Percentiles rank a stretch among this genome's conserved stretches.
Evolutionary conservation across 106 monocot genomes (phyloP).

Genomic region (Amphibolis antarctica): DNA sequence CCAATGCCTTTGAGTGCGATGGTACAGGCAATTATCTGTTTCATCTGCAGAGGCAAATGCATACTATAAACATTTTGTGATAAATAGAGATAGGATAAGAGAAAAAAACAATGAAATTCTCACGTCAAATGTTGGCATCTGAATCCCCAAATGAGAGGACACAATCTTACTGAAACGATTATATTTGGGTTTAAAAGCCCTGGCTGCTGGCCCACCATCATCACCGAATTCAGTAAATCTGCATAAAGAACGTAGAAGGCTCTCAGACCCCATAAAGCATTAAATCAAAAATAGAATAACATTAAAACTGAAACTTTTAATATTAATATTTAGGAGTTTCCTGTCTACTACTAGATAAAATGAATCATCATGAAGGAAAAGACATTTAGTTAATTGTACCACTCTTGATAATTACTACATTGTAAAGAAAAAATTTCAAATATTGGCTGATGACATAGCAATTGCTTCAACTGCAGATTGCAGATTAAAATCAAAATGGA

Average conservation of each 20-base stretch:
- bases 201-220: conserved; percentile 21
- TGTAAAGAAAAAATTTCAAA: neutral
- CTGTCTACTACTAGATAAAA: neutral
- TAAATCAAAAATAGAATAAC: neutral
- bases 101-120: neutral
- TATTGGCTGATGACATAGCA: neutral
- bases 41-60: conserved; percentile 9
- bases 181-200: conserved; percentile 17
- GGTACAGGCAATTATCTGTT: conserved; percentile 13
- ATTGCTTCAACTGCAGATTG: no score
- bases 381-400: no score
- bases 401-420: neutral
- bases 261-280: neutral
- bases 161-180: conserved; percentile 2
- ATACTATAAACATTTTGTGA: neutral
- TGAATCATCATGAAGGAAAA: neutral
- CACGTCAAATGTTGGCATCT: conserved; percentile 19
- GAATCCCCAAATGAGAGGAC: conserved; percentile 10
- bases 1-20: conserved; percentile 22
- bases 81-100: neutral
- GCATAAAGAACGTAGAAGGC: neutral
- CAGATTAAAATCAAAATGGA: no score
- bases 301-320: neutral
- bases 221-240: conserved; percentile 20
- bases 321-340: neutral